A percentile compares a stretch with the other conserved stretches of the same genome.
Conservation (phyloP, 768 basidiomycete genomes). For the Lactifluus volemus region DNA sequence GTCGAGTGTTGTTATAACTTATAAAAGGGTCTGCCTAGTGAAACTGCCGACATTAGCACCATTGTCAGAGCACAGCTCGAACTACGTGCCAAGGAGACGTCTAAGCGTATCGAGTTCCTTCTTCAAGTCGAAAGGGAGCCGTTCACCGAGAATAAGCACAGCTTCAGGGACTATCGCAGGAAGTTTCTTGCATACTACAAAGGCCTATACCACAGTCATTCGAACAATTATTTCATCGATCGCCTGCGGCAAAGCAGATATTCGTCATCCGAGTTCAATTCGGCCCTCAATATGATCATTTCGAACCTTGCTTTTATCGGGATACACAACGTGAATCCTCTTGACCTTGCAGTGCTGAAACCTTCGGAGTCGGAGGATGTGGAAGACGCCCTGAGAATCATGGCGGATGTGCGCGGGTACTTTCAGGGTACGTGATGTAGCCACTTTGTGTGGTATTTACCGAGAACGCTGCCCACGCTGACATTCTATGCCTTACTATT, state of each 20-base stretch:
- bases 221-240: not conserved
- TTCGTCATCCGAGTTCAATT: not conserved
- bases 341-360: slow-evolving; percentile 42
- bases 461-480: not conserved
- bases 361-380: slow-evolving; percentile 42
- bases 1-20: slow-evolving; percentile 15
- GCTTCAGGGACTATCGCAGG: slow-evolving; percentile 4
- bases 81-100: not conserved
- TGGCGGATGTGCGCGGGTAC: slow-evolving; percentile 66
- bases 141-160: not conserved
- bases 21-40: not conserved
- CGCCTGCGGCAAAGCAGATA: not conserved
- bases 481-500: not conserved
- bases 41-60: not conserved
- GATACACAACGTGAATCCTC: slow-evolving; percentile 29
- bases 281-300: not conserved
- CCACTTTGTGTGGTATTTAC: not conserved
- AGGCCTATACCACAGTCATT: not conserved
- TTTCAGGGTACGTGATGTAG: slow-evolving; percentile 49
- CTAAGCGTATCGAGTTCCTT: not conserved
- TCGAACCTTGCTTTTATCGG: slow-evolving; percentile 30
- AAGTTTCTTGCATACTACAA: slow-evolving; percentile 4
- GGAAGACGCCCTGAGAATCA: slow-evolving; percentile 53
- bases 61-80: not conserved
- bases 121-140: not conserved